Base-by-base conservation (phyloP, 1,284 basidiomycete species). In the Taiwanofungus camphoratus region DNA sequence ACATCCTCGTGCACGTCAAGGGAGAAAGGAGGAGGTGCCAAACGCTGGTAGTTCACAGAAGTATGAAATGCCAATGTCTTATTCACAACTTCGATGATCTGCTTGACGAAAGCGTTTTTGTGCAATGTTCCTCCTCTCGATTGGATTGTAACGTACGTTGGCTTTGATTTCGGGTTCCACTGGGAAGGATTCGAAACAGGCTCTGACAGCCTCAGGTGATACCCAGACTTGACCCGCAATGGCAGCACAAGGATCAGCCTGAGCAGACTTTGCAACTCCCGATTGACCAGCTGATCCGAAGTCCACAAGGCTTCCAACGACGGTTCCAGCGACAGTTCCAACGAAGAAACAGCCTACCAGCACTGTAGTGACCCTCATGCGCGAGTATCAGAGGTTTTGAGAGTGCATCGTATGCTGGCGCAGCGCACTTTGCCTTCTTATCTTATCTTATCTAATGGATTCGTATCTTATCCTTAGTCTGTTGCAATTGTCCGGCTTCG, bases 21-120 rank as follows among this genome's bases (percentile, higher is more conserved):
- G n/a, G 69, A 62, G 57, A 74, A 80, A 2, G 77, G 77, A 36
- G 61, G 55, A 1, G 77, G 76, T 4, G 76, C 76, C 42, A 64
- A 64, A 35, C 73, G 65, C 56, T 79, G 70, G 50, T 78, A 79
- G 57, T 76, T 79, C 22, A 71, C 68, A 3, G 76, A 79, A 0
- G 77, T 77, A 54, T 79, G 77, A 55, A 81, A 79, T 13, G 72
- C 69, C 22, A 79, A 62, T 0, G 76, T 77, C 59, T 74, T 77
- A 57, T 72, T 78, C 8, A 77, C 66, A 15, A 75, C 75, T 43
- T 79, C 73, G 39, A 79, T 65, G 41, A 76, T 68, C 76, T 52
- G 39, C n/a, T 30, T 15, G 20, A 6, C 41, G 6, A 7, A 36
- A 31, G 15, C 3, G 3, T 21, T 16, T n/a, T 20, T 3, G 13